These are phyloP conservation scores for Mycena rosella DNA, from an alignment of 768 basidiomycete species.

Conservation along the genomic window DNA sequence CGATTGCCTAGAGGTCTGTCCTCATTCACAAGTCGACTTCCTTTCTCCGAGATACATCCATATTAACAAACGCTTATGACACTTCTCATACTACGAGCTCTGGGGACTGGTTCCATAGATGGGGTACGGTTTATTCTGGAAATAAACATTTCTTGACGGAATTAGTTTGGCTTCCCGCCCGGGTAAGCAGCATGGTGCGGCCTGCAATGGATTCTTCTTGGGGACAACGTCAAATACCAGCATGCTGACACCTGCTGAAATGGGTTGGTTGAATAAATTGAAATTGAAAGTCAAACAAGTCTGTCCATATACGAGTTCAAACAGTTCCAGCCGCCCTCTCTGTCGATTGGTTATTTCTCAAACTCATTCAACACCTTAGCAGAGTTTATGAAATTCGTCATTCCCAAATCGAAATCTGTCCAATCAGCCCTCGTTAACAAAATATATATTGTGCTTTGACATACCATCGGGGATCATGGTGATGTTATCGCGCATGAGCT, in stretches of 20 bases:
- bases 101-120: constrained; percentile 22
- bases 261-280: no score
- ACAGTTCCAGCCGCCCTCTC: not conserved
- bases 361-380: constrained; percentile 57
- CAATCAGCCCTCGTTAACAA: not conserved
- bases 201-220: no score
- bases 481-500: not conserved
- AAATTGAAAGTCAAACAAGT: no score
- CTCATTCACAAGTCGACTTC: constrained; percentile 56
- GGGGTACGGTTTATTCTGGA: constrained; percentile 26
- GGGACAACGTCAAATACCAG: no score
- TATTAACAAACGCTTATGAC: constrained; percentile 20
- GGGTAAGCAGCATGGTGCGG: no score
- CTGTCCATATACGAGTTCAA: no score
- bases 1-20: constrained; percentile 61
- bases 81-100: no score
- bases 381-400: constrained; percentile 59
- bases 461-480: not conserved
- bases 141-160: constrained; percentile 11
- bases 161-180: not conserved
- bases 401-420: constrained; percentile 57
- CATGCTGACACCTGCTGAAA: no score
- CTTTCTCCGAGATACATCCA: constrained; percentile 36
- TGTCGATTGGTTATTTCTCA: constrained; percentile 63
- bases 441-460: constrained; percentile 14